Evolutionary conservation across 805 yeast genomes (phyloP).

Genomic region (Candida pseudofarinosa): DNA sequence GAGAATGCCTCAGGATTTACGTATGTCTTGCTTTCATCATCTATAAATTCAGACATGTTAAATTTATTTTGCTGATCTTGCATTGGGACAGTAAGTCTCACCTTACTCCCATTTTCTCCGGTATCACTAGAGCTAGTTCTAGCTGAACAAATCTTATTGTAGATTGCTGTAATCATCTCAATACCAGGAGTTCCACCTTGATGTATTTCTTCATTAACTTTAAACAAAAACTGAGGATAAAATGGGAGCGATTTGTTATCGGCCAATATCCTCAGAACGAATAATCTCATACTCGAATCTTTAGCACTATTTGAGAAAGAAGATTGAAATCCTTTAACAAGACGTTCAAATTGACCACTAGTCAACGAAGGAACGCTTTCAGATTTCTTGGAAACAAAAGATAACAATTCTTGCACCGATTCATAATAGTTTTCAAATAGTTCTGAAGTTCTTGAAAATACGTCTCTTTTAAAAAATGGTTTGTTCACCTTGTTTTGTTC

Average conservation of each 20-base stretch:
- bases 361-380: not conserved
- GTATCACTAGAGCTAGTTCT: not conserved
- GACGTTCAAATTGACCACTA: not conserved
- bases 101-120: not conserved
- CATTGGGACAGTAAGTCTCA: constrained; percentile 1
- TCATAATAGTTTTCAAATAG: not conserved
- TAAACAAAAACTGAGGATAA: not conserved
- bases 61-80: constrained; percentile 12
- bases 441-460: not conserved
- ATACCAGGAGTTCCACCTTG: not conserved
- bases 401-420: not conserved
- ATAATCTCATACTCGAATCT: not conserved
- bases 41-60: constrained; percentile 12
- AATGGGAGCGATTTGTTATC: not conserved
- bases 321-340: not conserved
- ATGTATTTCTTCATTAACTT: not conserved
- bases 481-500: constrained; percentile 12
- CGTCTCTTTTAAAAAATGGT: not conserved
- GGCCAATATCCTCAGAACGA: not conserved
- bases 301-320: not conserved
- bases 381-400: not conserved
- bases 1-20: not conserved
- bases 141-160: no score
- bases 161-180: not conserved
- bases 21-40: not conserved